Percentiles rank a stretch among this genome's conserved stretches.
Conservation (phyloP, 768 basidiomycete species). For the Agaricus subrufescens region DNA sequence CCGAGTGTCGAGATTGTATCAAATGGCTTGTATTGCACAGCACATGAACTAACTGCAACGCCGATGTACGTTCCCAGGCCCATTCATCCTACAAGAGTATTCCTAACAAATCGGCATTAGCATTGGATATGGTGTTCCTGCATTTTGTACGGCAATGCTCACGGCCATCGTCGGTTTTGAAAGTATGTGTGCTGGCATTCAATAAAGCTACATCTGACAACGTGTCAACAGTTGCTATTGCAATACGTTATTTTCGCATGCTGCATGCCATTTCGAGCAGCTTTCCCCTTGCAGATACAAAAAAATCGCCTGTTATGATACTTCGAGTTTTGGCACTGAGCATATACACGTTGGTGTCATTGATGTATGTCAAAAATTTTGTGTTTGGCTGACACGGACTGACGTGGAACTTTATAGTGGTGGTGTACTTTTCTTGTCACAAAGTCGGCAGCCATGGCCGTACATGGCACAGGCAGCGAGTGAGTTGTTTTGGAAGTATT, state of each 20-base stretch:
- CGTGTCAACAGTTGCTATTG: slow-evolving; percentile 33
- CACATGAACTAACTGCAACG: slow-evolving; percentile 14
- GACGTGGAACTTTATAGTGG: slow-evolving; percentile 20
- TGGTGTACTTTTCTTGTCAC: slow-evolving; percentile 31
- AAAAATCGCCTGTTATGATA: slow-evolving; percentile 30
- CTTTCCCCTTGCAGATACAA: slow-evolving; percentile 36
- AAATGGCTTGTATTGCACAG: slow-evolving; percentile 50
- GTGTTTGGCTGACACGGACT: background rate
- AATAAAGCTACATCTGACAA: background rate
- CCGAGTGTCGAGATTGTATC: slow-evolving; percentile 20
- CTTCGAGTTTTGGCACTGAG: slow-evolving; percentile 40
- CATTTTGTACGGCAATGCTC: slow-evolving; percentile 39
- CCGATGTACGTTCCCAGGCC: slow-evolving; percentile 28
- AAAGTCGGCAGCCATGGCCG: slow-evolving; percentile 23
- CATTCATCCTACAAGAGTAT: background rate
- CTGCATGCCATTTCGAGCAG: slow-evolving; percentile 29
- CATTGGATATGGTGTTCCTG: slow-evolving; percentile 30
- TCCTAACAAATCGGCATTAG: slow-evolving; percentile 11
- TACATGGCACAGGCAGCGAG: slow-evolving; percentile 48
- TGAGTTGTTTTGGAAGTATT: slow-evolving; percentile 20
- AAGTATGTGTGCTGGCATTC: slow-evolving; percentile 23
- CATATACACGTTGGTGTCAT: slow-evolving; percentile 35
- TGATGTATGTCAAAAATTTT: slow-evolving; percentile 30
- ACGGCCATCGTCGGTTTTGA: slow-evolving; percentile 39
- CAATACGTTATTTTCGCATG: slow-evolving; percentile 36